These are phyloP conservation scores for Tolypocladium ophioglossoides DNA, from an alignment of 2,329 filamentous ascomycete genomes.

Conservation along the genomic window DNA sequence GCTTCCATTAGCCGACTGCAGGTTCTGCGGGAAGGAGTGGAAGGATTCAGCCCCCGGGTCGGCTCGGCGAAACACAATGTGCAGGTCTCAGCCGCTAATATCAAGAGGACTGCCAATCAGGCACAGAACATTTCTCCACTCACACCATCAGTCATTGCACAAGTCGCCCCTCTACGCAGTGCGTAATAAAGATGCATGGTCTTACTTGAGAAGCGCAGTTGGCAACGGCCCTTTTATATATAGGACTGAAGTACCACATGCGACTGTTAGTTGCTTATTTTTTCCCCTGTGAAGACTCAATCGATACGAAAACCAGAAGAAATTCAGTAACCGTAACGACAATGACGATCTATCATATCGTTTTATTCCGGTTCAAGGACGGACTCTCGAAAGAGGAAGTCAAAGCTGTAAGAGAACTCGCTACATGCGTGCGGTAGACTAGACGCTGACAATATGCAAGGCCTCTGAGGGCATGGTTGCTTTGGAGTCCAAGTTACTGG, in stretches of 20 bases:
- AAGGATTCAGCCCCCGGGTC: neutral
- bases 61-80: neutral
- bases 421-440: neutral
- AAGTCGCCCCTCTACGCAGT: too few relatives aligned
- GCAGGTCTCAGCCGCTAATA: too few relatives aligned
- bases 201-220: too few relatives aligned
- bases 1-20: too few relatives aligned
- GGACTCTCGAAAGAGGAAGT: neutral
- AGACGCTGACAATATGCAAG: neutral
- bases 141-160: neutral
- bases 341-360: neutral
- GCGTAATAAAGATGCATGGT: rapidly evolving
- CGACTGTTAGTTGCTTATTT: neutral
- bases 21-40: too few relatives aligned
- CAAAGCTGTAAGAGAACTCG: neutral
- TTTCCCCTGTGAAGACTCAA: neutral
- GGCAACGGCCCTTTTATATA: neutral
- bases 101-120: neutral
- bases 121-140: too few relatives aligned
- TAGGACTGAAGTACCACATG: neutral
- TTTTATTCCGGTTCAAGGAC: neutral
- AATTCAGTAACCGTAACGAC: neutral
- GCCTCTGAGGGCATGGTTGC: neutral
- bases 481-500: neutral
- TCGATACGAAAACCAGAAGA: neutral